Percentiles rank a stretch among this genome's conserved stretches.
Conservation (phyloP, 129 eudicot genomes). For the Dittrichia graveolens region DNA sequence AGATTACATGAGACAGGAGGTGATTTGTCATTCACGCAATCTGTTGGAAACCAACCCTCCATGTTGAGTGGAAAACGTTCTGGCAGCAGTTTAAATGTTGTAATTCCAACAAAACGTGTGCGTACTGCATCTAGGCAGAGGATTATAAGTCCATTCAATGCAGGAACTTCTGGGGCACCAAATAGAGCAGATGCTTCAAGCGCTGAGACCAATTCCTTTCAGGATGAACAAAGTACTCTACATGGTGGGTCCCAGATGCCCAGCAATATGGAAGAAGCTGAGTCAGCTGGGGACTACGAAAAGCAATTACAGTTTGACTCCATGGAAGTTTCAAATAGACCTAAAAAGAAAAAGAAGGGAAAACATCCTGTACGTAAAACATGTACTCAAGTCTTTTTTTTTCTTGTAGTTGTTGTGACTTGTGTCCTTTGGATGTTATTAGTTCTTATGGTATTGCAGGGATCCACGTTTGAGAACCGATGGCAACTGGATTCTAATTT, state of each 20-base stretch:
- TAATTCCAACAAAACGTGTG: constrained; percentile 86
- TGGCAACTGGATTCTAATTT: constrained; percentile 74
- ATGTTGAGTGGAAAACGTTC: constrained; percentile 63
- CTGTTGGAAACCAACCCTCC: constrained; percentile 54
- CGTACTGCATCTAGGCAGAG: constrained; percentile 96
- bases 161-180: constrained; percentile 70
- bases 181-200: constrained; percentile 89
- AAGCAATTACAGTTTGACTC: constrained; percentile 69
- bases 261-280: constrained; percentile 84
- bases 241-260: constrained; percentile 65
- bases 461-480: constrained; percentile 61
- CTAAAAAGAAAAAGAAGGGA: constrained; percentile 88
- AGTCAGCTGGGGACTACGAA: constrained; percentile 71
- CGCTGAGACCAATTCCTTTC: constrained; percentile 91
- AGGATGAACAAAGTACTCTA: constrained; percentile 83
- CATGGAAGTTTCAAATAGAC: constrained; percentile 66
- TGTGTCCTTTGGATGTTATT: not conserved
- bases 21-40: constrained; percentile 46
- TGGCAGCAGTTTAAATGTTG: constrained; percentile 61
- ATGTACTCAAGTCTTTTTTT: constrained; percentile 3
- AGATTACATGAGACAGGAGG: constrained; percentile 63
- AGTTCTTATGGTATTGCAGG: constrained; percentile 43
- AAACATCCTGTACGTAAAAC: constrained; percentile 61
- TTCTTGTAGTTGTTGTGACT: not conserved
- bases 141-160: constrained; percentile 65